phyloP scores from a whole-genome alignment of 768 basidiomycete genomes.

The Pleurotus sapidus region DNA sequence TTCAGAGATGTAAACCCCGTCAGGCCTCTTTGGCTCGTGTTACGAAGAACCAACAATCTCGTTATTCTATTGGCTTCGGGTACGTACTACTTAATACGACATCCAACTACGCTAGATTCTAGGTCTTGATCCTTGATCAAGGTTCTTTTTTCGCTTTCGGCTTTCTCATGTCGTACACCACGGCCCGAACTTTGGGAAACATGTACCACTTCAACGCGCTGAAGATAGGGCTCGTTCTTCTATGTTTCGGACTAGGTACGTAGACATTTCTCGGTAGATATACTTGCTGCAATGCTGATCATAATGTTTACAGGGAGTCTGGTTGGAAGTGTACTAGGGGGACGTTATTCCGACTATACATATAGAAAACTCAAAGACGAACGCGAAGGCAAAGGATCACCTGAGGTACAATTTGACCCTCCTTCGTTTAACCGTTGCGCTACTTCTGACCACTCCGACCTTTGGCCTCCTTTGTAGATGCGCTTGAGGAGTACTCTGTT shows the following conservation, averaged over 20 bases:
- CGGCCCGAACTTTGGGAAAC: constrained; percentile 61
- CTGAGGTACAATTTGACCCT: too few species aligned
- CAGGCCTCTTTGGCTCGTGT: constrained; percentile 53
- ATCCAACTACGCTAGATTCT: background rate
- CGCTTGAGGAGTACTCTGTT: constrained; percentile 61
- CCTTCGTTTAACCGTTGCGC: too few species aligned
- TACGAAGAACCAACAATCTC: constrained; percentile 66
- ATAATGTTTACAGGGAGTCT: constrained; percentile 40
- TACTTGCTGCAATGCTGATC: too few species aligned
- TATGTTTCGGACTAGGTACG: constrained; percentile 70
- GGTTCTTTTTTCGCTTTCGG: constrained; percentile 71
- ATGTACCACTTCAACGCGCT: constrained; percentile 68
- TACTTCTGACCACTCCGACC: too few species aligned
- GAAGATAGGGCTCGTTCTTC: constrained; percentile 71
- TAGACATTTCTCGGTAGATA: background rate
- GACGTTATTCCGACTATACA: constrained; percentile 41
- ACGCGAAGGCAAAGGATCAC: constrained; percentile 41
- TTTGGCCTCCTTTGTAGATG: too few species aligned
- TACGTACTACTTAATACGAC: background rate
- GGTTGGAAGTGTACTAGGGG: constrained; percentile 40
- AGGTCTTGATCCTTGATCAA: constrained; percentile 17
- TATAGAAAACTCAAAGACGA: constrained; percentile 32
- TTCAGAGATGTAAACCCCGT: constrained; percentile 76
- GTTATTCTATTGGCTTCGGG: constrained; percentile 59
- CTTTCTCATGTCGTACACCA: constrained; percentile 73